Conservation (phyloP, 768 basidiomycete genomes). For the Auriscalpium vulgare region DNA sequence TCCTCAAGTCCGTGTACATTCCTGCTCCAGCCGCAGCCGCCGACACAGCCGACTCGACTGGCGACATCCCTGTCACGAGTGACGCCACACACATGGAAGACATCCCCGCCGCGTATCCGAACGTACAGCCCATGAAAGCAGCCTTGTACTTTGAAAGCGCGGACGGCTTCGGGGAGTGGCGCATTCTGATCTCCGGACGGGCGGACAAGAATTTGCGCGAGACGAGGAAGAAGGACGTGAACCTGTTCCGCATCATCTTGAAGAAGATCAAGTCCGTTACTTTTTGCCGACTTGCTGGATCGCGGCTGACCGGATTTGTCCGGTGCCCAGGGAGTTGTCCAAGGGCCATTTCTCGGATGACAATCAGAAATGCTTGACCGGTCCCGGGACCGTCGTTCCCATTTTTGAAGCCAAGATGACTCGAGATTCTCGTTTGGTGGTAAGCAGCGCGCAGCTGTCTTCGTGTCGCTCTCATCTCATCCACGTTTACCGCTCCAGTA, state of each 20-base stretch:
- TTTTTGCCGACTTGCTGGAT: neutral
- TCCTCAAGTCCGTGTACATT: conserved; percentile 5
- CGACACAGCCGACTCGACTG: neutral
- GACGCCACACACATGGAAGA: conserved; percentile 3
- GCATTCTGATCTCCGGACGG: conserved; percentile 43
- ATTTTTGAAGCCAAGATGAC: conserved; percentile 65
- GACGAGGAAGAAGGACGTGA: conserved; percentile 34
- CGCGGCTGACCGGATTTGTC: too few relatives aligned
- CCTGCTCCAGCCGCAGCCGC: neutral
- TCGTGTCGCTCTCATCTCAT: neutral
- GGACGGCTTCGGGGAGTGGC: conserved; percentile 58
- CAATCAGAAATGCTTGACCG: conserved; percentile 55
- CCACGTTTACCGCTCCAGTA: conserved; percentile 14
- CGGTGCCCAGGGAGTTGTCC: conserved; percentile 48
- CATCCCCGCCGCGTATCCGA: conserved; percentile 30
- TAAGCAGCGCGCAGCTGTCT: neutral
- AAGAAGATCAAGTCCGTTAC: conserved; percentile 64
- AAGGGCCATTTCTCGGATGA: conserved; percentile 61
- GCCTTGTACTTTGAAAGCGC: conserved; percentile 52
- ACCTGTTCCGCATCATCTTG: conserved; percentile 43
- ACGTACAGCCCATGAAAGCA: conserved; percentile 51
- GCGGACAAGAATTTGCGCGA: conserved; percentile 45
- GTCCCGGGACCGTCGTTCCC: conserved; percentile 29
- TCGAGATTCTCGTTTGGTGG: conserved; percentile 20
- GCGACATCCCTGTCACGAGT: neutral